These are phyloP conservation scores for Phytophthora gonapodyides DNA, from an alignment of 352 stramenopile genomes.

Conservation along the genomic window DNA sequence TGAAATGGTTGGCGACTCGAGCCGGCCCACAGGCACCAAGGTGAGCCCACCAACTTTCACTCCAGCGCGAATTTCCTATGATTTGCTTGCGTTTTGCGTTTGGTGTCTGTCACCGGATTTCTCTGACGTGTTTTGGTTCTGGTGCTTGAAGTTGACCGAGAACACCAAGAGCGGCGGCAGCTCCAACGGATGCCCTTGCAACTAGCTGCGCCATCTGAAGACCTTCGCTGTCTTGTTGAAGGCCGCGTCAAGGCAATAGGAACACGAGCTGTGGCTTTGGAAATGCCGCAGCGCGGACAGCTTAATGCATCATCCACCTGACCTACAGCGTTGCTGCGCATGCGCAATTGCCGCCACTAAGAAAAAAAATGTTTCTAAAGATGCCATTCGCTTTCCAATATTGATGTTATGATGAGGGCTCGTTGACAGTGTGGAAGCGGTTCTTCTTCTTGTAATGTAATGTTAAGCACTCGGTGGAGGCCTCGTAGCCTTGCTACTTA, in stretches of 20 bases:
- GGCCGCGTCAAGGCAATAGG: constrained; percentile 9
- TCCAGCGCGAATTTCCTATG: constrained; percentile 11
- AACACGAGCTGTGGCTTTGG: constrained; percentile 8
- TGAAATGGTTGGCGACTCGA: constrained; percentile 84
- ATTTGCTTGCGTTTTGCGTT: constrained; percentile 4
- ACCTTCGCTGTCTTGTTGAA: constrained; percentile 1
- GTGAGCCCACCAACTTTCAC: constrained; percentile 33
- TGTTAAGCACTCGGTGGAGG: too few species aligned
- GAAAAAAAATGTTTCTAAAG: constrained; percentile 8
- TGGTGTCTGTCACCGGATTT: constrained; percentile 5
- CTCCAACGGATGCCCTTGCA: constrained; percentile 46
- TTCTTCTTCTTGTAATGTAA: too few species aligned
- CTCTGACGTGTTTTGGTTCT: constrained; percentile 21
- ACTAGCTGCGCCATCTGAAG: constrained; percentile 26
- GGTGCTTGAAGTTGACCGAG: constrained; percentile 38
- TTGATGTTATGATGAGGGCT: constrained; percentile 23
- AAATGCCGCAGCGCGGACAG: constrained; percentile 9
- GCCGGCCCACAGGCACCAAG: constrained; percentile 66
- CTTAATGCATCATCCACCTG: constrained; percentile 22
- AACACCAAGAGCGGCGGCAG: constrained; percentile 42
- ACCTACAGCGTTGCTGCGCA: background rate
- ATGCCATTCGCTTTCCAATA: constrained; percentile 26
- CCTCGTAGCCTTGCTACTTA: constrained; percentile 14
- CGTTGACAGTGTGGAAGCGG: too few species aligned
- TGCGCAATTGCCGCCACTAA: constrained; percentile 18